These are phyloP conservation scores for Talaromyces rugulosus DNA, from an alignment of 2,329 filamentous ascomycete species.

Conservation along the genomic window DNA sequence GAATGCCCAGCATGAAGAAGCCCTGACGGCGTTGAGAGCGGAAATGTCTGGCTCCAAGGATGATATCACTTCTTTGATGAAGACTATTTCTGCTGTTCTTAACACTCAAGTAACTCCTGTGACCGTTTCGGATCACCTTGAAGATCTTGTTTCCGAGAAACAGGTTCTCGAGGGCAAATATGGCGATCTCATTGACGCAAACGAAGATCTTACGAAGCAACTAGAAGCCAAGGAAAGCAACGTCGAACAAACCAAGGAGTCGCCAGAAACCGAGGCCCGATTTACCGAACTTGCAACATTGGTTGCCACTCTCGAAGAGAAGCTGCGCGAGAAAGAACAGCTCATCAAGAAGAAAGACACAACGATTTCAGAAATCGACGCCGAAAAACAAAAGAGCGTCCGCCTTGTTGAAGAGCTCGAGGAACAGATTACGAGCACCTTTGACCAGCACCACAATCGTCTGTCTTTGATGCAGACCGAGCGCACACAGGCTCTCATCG, in stretches of 20 bases:
- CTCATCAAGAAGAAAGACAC: constrained; percentile 44
- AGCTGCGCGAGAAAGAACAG: constrained; percentile 40
- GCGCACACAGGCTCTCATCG: constrained; percentile 70
- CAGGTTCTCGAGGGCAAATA: constrained; percentile 40
- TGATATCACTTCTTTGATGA: constrained; percentile 61
- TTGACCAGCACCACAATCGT: constrained; percentile 90
- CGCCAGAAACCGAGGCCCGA: constrained; percentile 49
- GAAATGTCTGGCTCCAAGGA: constrained; percentile 64
- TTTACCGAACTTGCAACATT: constrained; percentile 52
- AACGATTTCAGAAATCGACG: constrained; percentile 47
- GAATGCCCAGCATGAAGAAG: constrained; percentile 56
- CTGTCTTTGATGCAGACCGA: constrained; percentile 77
- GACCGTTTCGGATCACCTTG: constrained; percentile 59
- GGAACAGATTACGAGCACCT: constrained; percentile 91
- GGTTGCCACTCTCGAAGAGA: constrained; percentile 44
- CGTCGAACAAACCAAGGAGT: constrained; percentile 32
- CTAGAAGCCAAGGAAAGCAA: constrained; percentile 34
- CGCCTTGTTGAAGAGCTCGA: constrained; percentile 92
- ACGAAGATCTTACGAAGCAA: constrained; percentile 36
- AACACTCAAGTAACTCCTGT: constrained; percentile 52
- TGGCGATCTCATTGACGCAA: constrained; percentile 36
- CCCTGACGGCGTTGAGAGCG: constrained; percentile 55
- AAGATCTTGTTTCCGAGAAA: constrained; percentile 45
- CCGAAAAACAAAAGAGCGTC: constrained; percentile 83
- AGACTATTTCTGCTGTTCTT: constrained; percentile 49